phyloP scores from a whole-genome alignment of 805 yeast genomes.

The Sungouiella blattae region DNA sequence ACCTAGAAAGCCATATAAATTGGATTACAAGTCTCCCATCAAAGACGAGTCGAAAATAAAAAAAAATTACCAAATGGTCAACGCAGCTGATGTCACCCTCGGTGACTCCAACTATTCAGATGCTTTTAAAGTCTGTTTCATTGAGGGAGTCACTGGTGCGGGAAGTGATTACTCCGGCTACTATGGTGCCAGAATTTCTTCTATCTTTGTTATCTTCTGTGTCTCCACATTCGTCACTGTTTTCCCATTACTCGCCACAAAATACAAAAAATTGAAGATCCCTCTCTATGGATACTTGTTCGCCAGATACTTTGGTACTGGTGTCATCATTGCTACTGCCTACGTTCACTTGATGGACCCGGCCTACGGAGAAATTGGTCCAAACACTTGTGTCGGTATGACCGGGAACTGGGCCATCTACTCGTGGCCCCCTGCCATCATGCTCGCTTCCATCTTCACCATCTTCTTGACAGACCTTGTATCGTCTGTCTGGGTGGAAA shows the following conservation, averaged over 20 bases:
- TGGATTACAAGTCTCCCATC: too few species aligned
- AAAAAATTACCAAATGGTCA: too few species aligned
- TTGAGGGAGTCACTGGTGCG: background rate
- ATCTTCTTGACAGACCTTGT: constrained; percentile 29
- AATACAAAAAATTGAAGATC: constrained; percentile 17
- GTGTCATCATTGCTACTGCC: constrained; percentile 36
- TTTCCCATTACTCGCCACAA: constrained; percentile 26
- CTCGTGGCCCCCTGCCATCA: constrained; percentile 31
- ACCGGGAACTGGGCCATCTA: constrained; percentile 3
- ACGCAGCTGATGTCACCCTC: background rate
- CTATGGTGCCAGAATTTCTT: constrained; percentile 22
- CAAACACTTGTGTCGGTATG: constrained; percentile 11
- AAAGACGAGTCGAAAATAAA: too few species aligned
- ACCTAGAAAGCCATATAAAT: too few species aligned
- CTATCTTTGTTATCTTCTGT: constrained; percentile 29
- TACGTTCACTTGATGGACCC: constrained; percentile 31
- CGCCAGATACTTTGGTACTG: constrained; percentile 30
- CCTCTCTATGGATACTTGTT: constrained; percentile 26
- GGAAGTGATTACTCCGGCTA: background rate
- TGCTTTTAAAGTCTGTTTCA: background rate
- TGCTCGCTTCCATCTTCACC: constrained; percentile 25
- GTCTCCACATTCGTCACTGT: constrained; percentile 29
- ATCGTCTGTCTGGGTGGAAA: constrained; percentile 6
- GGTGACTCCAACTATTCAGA: background rate
- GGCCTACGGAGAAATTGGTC: constrained; percentile 25